Conservation (phyloP, 129 eudicot genomes). For the Flaveria ramosissima region DNA sequence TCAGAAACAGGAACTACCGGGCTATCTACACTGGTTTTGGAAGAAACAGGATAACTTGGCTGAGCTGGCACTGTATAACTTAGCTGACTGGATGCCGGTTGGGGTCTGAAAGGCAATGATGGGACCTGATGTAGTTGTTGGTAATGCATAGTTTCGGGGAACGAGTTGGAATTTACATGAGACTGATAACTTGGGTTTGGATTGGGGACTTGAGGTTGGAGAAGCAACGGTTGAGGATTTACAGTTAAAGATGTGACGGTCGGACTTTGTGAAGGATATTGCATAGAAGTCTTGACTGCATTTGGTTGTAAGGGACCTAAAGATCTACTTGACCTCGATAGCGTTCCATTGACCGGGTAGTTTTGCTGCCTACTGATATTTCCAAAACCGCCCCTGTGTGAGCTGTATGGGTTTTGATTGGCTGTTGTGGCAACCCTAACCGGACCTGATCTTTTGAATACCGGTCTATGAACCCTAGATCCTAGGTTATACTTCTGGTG, state of each 20-base stretch:
- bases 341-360: slow-evolving; percentile 6
- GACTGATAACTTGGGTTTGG: slow-evolving; percentile 24
- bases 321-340: slow-evolving; percentile 21
- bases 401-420: slow-evolving; percentile 6
- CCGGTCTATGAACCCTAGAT: slow-evolving; percentile 29
- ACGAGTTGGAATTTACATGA: slow-evolving; percentile 25
- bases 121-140: slow-evolving; percentile 13
- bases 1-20: slow-evolving; percentile 30
- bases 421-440: slow-evolving; percentile 27
- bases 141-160: neutral
- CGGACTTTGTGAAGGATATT: slow-evolving; percentile 26
- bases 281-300: slow-evolving; percentile 25
- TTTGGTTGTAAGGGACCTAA: slow-evolving; percentile 30
- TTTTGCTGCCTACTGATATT: slow-evolving; percentile 25
- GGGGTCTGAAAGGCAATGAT: slow-evolving; percentile 18
- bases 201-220: slow-evolving; percentile 13
- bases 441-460: slow-evolving; percentile 37
- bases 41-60: slow-evolving; percentile 23
- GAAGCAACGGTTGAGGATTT: slow-evolving; percentile 12
- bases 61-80: slow-evolving; percentile 21
- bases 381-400: slow-evolving; percentile 29
- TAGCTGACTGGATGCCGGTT: slow-evolving; percentile 17
- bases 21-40: slow-evolving; percentile 29
- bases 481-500: slow-evolving; percentile 13
- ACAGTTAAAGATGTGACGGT: slow-evolving; percentile 13